These are phyloP conservation scores for Panicum virgatum DNA, from an alignment of 202 grass and related monocot species.

Conservation along the genomic window DNA sequence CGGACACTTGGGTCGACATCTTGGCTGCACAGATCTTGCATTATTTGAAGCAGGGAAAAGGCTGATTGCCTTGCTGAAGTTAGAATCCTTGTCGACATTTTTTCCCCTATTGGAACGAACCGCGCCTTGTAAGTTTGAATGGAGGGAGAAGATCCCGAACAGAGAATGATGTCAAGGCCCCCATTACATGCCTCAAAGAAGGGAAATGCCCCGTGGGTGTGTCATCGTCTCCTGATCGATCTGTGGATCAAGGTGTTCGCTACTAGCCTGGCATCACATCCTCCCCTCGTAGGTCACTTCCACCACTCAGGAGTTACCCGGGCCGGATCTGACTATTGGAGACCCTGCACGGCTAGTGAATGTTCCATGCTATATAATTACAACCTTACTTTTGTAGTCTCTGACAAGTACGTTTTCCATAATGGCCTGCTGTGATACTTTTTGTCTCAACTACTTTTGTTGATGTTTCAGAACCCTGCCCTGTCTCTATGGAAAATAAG, in stretches of 20 bases:
- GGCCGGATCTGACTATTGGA: neutral
- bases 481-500: too few relatives aligned
- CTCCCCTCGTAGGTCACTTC: too few relatives aligned
- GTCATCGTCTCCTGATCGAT: too few relatives aligned
- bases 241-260: too few relatives aligned
- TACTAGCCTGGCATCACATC: too few relatives aligned
- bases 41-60: constrained; percentile 39
- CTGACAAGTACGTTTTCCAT: neutral
- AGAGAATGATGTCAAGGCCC: neutral
- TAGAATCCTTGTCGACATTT: neutral
- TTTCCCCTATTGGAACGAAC: neutral
- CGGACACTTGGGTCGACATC: constrained; percentile 89
- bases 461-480: too few relatives aligned
- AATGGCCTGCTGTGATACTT: neutral
- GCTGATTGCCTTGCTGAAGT: neutral
- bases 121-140: too few relatives aligned
- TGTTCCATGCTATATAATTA: neutral
- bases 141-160: neutral
- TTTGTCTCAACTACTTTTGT: neutral
- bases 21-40: constrained; percentile 64
- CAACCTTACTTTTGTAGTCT: neutral
- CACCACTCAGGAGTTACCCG: neutral
- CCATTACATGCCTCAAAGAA: neutral
- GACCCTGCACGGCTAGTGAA: neutral
- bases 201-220: neutral